Percentiles rank a stretch among this genome's conserved stretches.
These are phyloP conservation scores for Onygenales sp. DNA, from an alignment of 2,329 filamentous ascomycete genomes.

Conservation along the genomic window DNA sequence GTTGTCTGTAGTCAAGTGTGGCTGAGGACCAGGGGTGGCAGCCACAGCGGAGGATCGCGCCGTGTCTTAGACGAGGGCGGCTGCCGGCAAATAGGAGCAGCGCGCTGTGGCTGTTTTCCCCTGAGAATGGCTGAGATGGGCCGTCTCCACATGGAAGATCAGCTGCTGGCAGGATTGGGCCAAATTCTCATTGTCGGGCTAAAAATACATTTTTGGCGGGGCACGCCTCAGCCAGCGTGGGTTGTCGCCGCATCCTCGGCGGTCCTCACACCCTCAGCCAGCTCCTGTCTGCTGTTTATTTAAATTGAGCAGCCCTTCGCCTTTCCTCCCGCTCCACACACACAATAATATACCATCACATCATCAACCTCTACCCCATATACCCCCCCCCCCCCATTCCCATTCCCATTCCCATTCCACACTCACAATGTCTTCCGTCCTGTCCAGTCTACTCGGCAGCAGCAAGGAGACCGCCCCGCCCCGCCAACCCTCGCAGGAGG, in stretches of 20 bases:
- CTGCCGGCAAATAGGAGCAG: background rate
- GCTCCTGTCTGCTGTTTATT: background rate
- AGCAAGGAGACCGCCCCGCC: constrained; percentile 21
- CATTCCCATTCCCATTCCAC: constrained; percentile 8
- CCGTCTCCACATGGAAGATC: background rate
- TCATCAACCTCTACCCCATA: constrained; percentile 14
- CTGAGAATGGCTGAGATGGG: background rate
- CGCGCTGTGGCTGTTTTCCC: background rate
- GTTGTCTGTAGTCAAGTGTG: no score
- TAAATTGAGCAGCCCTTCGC: background rate
- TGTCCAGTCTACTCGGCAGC: constrained; percentile 31
- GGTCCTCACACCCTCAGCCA: background rate
- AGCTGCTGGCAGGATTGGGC: background rate
- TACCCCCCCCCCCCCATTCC: constrained; percentile 10
- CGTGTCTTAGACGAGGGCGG: no score
- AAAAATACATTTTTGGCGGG: constrained; percentile 4
- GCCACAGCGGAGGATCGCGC: no score
- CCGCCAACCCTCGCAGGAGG: constrained; percentile 50
- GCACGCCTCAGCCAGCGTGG: constrained; percentile 2
- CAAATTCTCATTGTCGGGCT: background rate
- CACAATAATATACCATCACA: constrained; percentile 1
- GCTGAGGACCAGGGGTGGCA: no score
- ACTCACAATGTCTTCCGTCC: constrained; percentile 26
- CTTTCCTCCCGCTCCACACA: background rate
- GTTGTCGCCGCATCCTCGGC: background rate